Base-by-base conservation (phyloP, 768 basidiomycete genomes). In the Porphyrellus cyaneotinctus region DNA sequence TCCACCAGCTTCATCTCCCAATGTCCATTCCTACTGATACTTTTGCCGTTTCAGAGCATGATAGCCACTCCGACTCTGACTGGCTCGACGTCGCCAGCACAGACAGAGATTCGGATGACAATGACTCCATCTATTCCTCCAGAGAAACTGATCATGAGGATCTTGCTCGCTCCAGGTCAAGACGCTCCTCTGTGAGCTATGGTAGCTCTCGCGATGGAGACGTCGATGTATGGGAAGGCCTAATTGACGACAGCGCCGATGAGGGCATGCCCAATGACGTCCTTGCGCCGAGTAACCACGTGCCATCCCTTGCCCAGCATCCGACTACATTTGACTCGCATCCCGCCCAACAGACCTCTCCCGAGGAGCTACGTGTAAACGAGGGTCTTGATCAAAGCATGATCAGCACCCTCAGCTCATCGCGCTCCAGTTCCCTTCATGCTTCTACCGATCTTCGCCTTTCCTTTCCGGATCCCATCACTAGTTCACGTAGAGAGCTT, bases 381-480 rank as follows among this genome's bases (percentile, higher is more conserved):
- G 85, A 83, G 60, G 88, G 81, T 20, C 78, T 91, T 52, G 86
- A 91, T 68, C 88, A 91, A 71, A 91, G 88, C 72, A 80, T 90
- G 72, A 77, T 87, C 63, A 85, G 88, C 69, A 91, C 88, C 15
- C 76, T 91, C 56, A 85, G 80, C 70, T 77, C 82, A 44, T 89
- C 88, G 51, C 83, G 87, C 59, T 80, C 86, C 17, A 82, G 81
- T 62, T 81, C 80, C 32, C 65, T 81, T 50, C 76, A 78, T 57
- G 68, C 73, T 20, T 75, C 80, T 45, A 79, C 82, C 53, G 87
- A 89, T 72, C 78, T 91, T 56, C 81, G 85, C 59, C 69, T 91
- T 52, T 90, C 88, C 31, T 91, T 91, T 72, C 88, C 88, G 35
- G 88, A 91, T 71, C 88, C 88, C 54, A 77, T 91, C 64, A 83